These are phyloP conservation scores for Galium porrigens DNA, from an alignment of 305 asterid genomes.

Conservation along the genomic window DNA sequence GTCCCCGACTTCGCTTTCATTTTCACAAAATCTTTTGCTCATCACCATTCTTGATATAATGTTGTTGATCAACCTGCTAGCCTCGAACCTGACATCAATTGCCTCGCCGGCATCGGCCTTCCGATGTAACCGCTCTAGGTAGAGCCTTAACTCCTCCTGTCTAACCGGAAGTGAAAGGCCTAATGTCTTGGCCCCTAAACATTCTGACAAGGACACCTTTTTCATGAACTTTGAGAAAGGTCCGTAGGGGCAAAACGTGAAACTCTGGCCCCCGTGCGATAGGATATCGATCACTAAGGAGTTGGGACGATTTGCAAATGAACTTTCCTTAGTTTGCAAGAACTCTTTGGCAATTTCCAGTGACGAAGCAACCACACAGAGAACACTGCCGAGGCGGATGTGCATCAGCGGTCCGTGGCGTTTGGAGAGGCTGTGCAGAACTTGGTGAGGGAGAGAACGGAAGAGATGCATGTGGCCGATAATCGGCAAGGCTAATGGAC, in stretches of 20 bases:
- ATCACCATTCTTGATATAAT: constrained; percentile 23
- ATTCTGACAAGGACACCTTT: too few species aligned
- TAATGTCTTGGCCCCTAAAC: too few species aligned
- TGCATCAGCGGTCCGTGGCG: constrained; percentile 25
- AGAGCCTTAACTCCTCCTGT: constrained; percentile 23
- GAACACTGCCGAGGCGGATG: constrained; percentile 28
- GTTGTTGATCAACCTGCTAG: constrained; percentile 29
- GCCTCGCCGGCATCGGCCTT: constrained; percentile 23
- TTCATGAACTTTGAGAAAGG: too few species aligned
- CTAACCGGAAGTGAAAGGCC: constrained; percentile 31
- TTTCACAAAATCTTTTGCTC: constrained; percentile 22
- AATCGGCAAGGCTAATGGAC: background rate
- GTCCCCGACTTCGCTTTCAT: constrained; percentile 22
- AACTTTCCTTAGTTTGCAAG: constrained; percentile 31
- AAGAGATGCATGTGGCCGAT: background rate
- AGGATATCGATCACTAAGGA: constrained; percentile 34
- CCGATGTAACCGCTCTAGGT: constrained; percentile 18
- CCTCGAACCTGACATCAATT: constrained; percentile 42
- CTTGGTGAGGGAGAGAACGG: background rate
- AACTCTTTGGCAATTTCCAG: constrained; percentile 32
- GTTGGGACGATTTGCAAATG: constrained; percentile 31
- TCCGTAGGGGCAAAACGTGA: too few species aligned
- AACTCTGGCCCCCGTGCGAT: constrained; percentile 21
- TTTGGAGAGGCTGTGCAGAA: constrained; percentile 4
- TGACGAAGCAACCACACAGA: constrained; percentile 32